These are phyloP conservation scores for Xerocomus potaroensis DNA, from an alignment of 768 basidiomycete genomes.

Conservation along the genomic window DNA sequence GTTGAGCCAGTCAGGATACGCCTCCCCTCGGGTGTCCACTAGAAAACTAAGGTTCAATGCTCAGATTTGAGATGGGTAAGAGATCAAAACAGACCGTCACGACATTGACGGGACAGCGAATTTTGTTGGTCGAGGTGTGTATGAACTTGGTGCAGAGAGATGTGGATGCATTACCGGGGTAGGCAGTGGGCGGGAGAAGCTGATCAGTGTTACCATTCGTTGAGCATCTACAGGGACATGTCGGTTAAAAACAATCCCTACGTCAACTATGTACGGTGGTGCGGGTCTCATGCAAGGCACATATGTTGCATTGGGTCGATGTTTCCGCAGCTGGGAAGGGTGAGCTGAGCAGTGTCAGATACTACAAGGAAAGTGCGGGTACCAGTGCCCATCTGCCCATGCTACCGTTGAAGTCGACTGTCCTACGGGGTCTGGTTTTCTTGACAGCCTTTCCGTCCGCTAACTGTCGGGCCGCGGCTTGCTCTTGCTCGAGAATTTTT, in stretches of 20 bases:
- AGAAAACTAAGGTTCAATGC: slow-evolving; percentile 4
- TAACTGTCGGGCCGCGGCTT: slow-evolving; percentile 65
- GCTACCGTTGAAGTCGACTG: slow-evolving; percentile 91
- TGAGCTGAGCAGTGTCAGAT: not conserved
- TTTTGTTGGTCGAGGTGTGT: slow-evolving; percentile 98
- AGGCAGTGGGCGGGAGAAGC: slow-evolving; percentile 93
- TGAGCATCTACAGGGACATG: slow-evolving; percentile 20
- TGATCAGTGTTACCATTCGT: slow-evolving; percentile 34
- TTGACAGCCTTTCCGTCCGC: slow-evolving; percentile 81
- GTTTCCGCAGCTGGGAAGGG: slow-evolving; percentile 57
- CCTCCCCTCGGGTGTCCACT: slow-evolving; percentile 98
- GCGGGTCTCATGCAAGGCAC: slow-evolving; percentile 76
- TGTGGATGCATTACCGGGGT: slow-evolving; percentile 85
- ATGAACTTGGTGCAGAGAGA: slow-evolving; percentile 96
- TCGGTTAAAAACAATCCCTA: slow-evolving; percentile 37
- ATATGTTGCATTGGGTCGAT: slow-evolving; percentile 75
- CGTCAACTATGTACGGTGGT: slow-evolving; percentile 86
- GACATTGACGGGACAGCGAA: slow-evolving; percentile 93
- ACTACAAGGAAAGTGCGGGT: slow-evolving; percentile 27
- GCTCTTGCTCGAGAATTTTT: slow-evolving; percentile 71
- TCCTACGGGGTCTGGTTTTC: slow-evolving; percentile 88
- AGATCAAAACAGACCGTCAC: slow-evolving; percentile 67
- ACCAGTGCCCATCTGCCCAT: slow-evolving; percentile 86
- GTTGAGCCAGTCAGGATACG: slow-evolving; percentile 93
- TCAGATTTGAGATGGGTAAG: not conserved